These are phyloP conservation scores for Ilex asprella DNA, from an alignment of 257 asterid genomes.

Conservation along the genomic window DNA sequence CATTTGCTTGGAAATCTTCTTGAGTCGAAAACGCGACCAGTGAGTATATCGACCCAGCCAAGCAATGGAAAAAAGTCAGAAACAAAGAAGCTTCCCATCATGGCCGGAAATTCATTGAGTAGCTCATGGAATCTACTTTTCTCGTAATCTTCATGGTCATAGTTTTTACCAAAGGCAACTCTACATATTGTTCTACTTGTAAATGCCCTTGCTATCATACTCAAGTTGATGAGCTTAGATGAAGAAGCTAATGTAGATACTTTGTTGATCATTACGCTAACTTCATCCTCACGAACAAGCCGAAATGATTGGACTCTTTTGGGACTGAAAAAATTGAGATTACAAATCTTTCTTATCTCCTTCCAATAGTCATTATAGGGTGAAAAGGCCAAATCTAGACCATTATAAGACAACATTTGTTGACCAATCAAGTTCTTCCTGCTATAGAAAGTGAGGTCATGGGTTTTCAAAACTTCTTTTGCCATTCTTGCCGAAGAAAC, in stretches of 20 bases:
- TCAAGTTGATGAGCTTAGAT: not conserved
- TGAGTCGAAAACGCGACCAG: conserved; percentile 33
- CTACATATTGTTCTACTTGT: not conserved
- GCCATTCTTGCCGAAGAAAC: too few relatives aligned
- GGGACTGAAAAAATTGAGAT: too few relatives aligned
- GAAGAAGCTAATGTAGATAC: not conserved
- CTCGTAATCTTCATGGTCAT: not conserved
- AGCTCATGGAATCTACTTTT: conserved; percentile 26
- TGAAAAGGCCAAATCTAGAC: too few relatives aligned
- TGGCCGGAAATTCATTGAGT: conserved; percentile 27
- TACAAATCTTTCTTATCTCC: not conserved
- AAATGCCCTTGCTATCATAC: not conserved
- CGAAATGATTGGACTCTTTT: not conserved
- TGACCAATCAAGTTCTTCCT: too few relatives aligned
- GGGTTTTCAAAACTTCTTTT: too few relatives aligned
- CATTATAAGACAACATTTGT: too few relatives aligned
- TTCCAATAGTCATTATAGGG: not conserved
- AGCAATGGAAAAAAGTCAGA: conserved; percentile 29
- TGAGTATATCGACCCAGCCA: conserved; percentile 27
- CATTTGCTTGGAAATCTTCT: conserved; percentile 12
- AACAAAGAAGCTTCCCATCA: conserved; percentile 27
- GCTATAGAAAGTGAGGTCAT: too few relatives aligned
- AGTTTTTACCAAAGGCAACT: not conserved
- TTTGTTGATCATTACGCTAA: not conserved
- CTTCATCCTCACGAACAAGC: not conserved